These are phyloP conservation scores for Diaporthe citrichinensis DNA, from an alignment of 2,329 filamentous ascomycete genomes.

Conservation along the genomic window DNA sequence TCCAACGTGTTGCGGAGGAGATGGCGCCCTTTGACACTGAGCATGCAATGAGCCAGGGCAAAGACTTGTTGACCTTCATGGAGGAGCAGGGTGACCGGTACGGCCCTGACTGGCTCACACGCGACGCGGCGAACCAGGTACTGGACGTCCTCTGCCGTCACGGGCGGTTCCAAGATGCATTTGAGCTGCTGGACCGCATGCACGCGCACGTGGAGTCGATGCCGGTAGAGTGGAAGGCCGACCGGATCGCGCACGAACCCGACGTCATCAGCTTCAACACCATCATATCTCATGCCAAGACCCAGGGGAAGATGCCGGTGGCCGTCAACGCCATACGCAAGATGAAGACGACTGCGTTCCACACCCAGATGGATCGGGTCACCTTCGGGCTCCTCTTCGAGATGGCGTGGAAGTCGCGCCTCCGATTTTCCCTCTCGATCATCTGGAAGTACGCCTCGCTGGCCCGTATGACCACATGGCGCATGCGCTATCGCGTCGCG, in stretches of 20 bases:
- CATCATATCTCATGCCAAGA: slow-evolving; percentile 48
- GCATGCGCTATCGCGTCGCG: slow-evolving; percentile 48
- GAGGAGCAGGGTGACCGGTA: slow-evolving; percentile 58
- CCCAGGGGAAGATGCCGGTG: slow-evolving; percentile 42
- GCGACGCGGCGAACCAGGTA: slow-evolving; percentile 53
- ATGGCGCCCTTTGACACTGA: slow-evolving; percentile 62
- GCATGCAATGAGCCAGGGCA: slow-evolving; percentile 54
- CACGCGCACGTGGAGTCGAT: slow-evolving; percentile 40
- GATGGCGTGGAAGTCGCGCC: slow-evolving; percentile 52
- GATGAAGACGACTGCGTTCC: slow-evolving; percentile 43
- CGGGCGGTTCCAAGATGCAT: slow-evolving; percentile 49
- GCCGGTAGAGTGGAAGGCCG: not conserved
- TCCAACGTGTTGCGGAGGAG: slow-evolving; percentile 56
- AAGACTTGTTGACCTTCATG: slow-evolving; percentile 55
- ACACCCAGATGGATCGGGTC: slow-evolving; percentile 45
- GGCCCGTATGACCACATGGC: slow-evolving; percentile 44
- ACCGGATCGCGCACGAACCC: slow-evolving; percentile 43
- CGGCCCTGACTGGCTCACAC: slow-evolving; percentile 61
- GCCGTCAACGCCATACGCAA: slow-evolving; percentile 46
- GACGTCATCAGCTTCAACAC: slow-evolving; percentile 54
- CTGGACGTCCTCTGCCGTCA: slow-evolving; percentile 60
- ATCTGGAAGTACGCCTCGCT: slow-evolving; percentile 53
- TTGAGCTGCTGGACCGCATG: slow-evolving; percentile 52
- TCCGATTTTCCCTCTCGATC: slow-evolving; percentile 50
- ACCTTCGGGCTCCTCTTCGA: slow-evolving; percentile 57